Base-by-base conservation (phyloP, 2,329 filamentous ascomycete genomes). In the Ophiostoma piceae region DNA sequence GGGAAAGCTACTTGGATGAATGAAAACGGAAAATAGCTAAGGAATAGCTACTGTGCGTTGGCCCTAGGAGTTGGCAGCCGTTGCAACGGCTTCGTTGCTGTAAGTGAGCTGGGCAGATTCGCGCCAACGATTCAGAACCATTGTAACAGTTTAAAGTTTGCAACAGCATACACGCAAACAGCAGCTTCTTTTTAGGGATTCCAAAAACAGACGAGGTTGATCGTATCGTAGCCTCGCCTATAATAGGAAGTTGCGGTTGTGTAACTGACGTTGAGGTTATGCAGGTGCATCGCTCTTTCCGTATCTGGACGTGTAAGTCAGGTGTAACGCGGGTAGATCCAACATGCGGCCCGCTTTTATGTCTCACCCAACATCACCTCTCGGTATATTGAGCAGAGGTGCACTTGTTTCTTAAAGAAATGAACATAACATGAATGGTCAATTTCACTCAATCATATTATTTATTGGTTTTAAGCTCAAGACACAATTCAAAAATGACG, bases 181-280 rank as follows among this genome's bases (percentile, higher is more conserved):
- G 26, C 26, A 35, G 5, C 5, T 35, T 35, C 8, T 8, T 35
- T 5, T 6, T 35, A 35, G 35, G 35, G 2, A 35, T 3, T 14
- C 12, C 39, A 1, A 41, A 41, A 41, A 41, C 16, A 47, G 43
- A n/a, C 8, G 51, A 57, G n/a, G 51, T 26, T 12, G n/a, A 26
- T n/a, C 26, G 26, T 57, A 57, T 57, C 22, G 19, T 7, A 47
- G 16, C 51, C 51, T 26, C 4, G 57, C 57, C 12, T 62, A 35
- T 35, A 62, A 19, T 5, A 7, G 57, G 57, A 32, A 62, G 57
- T 6, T 35, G 57, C 14, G 22, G 43, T 35, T 62, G 57, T 62
- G 57, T 62, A 62, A 35, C 26, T 62, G 51, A 57, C 7, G 29
- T 62, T 62, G 51, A 54, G 19, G 57, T 62, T 62, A 19, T 62